These are phyloP conservation scores for Diversispora epigaea DNA, from an alignment of 192 early-diverging fungal genomes.

Conservation along the genomic window DNA sequence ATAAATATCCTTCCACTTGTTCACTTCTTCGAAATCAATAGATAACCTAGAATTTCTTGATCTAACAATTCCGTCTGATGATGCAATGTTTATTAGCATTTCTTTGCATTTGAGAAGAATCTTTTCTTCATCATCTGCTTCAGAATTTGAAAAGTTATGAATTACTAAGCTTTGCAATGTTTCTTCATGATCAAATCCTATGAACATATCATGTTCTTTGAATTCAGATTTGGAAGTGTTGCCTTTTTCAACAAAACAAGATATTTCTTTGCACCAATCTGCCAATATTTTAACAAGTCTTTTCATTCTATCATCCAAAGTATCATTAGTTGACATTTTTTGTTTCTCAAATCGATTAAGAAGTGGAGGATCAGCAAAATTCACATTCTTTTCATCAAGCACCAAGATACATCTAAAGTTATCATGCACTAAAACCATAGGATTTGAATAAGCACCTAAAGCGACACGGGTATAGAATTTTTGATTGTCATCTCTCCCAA, in stretches of 20 bases:
- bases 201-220: constrained; percentile 25
- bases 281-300: background rate
- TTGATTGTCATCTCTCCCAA: no score
- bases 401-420: no score
- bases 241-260: background rate
- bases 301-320: background rate
- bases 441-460: no score
- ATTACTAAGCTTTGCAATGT: constrained; percentile 28
- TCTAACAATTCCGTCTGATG: constrained; percentile 26
- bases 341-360: no score
- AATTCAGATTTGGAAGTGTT: background rate
- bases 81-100: constrained; percentile 18
- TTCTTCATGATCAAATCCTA: constrained; percentile 30
- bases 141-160: background rate
- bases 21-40: background rate
- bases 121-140: background rate
- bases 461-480: no score
- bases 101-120: constrained; percentile 23
- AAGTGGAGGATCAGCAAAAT: no score
- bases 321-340: no score
- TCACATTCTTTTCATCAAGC: no score
- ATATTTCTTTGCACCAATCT: background rate
- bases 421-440: no score
- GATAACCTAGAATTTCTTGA: constrained; percentile 11
- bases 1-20: constrained; percentile 3